These are phyloP conservation scores for Albifimbria verrucaria DNA, from an alignment of 2,329 filamentous ascomycete genomes.

Conservation along the genomic window DNA sequence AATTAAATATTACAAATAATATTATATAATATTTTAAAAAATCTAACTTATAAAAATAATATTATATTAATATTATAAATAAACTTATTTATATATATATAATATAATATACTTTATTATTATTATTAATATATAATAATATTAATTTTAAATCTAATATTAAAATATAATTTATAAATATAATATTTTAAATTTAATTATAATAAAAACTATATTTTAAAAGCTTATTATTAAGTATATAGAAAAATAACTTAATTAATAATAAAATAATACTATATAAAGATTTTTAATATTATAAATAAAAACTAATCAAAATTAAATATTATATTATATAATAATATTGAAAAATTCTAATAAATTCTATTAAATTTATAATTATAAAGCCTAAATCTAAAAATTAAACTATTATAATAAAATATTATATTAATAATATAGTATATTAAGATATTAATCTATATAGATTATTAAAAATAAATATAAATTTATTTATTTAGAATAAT, in stretches of 20 bases:
- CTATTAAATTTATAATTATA: background rate
- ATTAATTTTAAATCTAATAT: background rate
- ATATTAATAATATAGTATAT: background rate
- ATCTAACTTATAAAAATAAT: background rate
- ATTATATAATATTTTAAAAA: background rate
- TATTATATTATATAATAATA: background rate
- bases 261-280: background rate
- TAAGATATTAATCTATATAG: no score
- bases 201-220: background rate
- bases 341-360: background rate
- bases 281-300: background rate
- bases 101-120: background rate
- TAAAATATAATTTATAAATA: conserved; percentile 1
- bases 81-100: conserved; percentile 1
- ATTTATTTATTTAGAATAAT: background rate
- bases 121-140: background rate
- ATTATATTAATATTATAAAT: conserved; percentile 2
- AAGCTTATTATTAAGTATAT: background rate
- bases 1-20: no score
- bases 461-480: no score
- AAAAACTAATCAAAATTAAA: background rate
- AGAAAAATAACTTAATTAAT: no score
- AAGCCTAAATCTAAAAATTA: background rate
- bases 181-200: conserved; percentile 1
- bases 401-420: background rate